Base-by-base conservation (phyloP, 345 rosid species). In the Hibiscus syriacus region DNA sequence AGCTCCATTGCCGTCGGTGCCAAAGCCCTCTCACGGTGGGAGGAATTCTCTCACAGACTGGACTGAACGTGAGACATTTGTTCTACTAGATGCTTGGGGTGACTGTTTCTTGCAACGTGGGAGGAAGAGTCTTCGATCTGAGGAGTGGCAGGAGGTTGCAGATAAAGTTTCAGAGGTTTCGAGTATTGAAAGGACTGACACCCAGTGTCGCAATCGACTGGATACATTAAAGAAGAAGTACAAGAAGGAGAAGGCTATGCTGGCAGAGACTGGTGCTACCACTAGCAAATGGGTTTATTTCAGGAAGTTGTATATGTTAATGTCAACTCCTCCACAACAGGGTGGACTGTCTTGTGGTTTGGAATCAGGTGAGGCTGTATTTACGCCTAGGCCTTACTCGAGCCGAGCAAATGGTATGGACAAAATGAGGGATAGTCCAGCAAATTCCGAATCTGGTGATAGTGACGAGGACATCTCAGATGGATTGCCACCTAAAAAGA, bases 221-320 rank as follows among this genome's bases (percentile, higher is more conserved):
- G 99, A 95, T 76, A 82, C 86, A 0, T 72, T 95, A 81, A 95
- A 95, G 84, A 92, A 91, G 82, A 95, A 90, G 87, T 95, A 92
- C 57, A 88, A 87, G 77, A 92, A 92, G 75, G 99, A 95, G 84
- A 95, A 80, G 83, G 62, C 53, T 17, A 17, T 17, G 53, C 22
- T 48, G 20, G 53, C 23, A 6, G 53, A 48, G 53, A 17, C 53
- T 0, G 82, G 85, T 2, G 73, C 75, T 23, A 64, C 70, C 55
- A 67, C 80, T 20, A 86, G 85, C 82, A 90, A 84, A 55, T 95
- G 98, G 99, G 77, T 81, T 17, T 92, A 84, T 72, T 92, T 85
- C 79, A 85, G 78, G 72, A 92, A 90, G 78, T 69, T 95, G 96
- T 93, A 89, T 79, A 79, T 83, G 85, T 66, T 94, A 36, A 84